These are phyloP conservation scores for Jatropha multifida DNA, from an alignment of 441 rosid genomes.

Conservation along the genomic window DNA sequence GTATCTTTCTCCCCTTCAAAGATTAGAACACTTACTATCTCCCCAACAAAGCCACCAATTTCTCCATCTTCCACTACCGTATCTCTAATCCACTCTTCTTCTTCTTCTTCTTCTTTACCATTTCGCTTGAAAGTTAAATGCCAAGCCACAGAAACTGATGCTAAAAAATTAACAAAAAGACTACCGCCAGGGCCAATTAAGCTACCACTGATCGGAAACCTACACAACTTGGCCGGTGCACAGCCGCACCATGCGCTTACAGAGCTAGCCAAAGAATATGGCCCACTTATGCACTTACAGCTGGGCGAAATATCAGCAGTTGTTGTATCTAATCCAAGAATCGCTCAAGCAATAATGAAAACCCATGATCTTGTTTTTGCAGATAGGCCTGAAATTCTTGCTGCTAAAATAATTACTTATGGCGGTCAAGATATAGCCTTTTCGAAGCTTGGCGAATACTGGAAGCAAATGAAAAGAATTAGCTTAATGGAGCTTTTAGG, in stretches of 20 bases:
- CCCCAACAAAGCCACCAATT: neutral
- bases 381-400: constrained; percentile 22
- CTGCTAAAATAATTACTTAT: constrained; percentile 15
- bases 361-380: constrained; percentile 20
- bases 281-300: constrained; percentile 30
- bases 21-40: neutral
- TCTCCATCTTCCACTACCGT: neutral
- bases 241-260: constrained; percentile 27
- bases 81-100: neutral
- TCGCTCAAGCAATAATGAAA: constrained; percentile 30
- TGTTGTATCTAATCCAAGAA: constrained; percentile 21
- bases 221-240: constrained; percentile 18
- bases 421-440: constrained; percentile 26
- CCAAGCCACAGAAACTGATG: neutral
- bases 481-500: constrained; percentile 24
- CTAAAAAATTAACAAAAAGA: neutral
- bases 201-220: constrained; percentile 26
- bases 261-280: constrained; percentile 22
- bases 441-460: constrained; percentile 22
- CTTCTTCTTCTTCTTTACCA: neutral
- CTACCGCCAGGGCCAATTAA: constrained; percentile 24
- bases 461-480: constrained; percentile 27
- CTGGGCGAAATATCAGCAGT: constrained; percentile 23
- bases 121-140: neutral
- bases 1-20: neutral